These are phyloP conservation scores for Leccinum incarnatum DNA, from an alignment of 768 basidiomycete genomes.

Conservation along the genomic window DNA sequence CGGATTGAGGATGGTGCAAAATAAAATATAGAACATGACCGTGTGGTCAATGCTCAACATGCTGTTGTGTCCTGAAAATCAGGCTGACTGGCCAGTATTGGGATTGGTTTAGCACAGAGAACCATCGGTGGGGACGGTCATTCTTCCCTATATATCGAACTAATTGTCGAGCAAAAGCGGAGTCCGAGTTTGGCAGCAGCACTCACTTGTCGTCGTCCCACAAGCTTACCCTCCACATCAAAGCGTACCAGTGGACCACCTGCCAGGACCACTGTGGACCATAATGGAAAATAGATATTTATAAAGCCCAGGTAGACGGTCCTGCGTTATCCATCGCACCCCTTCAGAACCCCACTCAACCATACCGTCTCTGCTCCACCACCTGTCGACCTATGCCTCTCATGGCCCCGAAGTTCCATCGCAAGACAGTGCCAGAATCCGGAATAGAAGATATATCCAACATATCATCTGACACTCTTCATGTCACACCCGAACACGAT, in stretches of 20 bases:
- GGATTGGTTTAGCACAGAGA: background rate
- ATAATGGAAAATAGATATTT: constrained; percentile 3
- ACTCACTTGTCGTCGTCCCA: background rate
- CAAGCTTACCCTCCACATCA: background rate
- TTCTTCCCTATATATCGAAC: background rate
- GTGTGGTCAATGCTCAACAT: background rate
- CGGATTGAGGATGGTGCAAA: too few species aligned
- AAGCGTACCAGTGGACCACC: background rate
- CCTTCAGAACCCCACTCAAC: background rate
- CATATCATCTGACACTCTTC: background rate
- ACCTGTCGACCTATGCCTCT: background rate
- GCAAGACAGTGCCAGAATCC: constrained; percentile 1
- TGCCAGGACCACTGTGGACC: background rate
- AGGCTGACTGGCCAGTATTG: background rate
- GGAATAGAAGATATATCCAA: background rate
- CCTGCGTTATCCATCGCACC: too few species aligned
- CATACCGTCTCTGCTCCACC: background rate
- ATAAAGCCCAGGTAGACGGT: constrained; percentile 2
- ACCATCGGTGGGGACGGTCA: background rate
- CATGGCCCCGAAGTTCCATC: background rate
- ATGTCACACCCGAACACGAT: background rate
- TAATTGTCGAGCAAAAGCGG: background rate
- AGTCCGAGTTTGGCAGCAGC: background rate
- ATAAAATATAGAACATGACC: too few species aligned
- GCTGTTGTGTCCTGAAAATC: background rate